phyloP scores from a whole-genome alignment of 495 filamentous ascomycete genomes.

The Viridothelium virens region DNA sequence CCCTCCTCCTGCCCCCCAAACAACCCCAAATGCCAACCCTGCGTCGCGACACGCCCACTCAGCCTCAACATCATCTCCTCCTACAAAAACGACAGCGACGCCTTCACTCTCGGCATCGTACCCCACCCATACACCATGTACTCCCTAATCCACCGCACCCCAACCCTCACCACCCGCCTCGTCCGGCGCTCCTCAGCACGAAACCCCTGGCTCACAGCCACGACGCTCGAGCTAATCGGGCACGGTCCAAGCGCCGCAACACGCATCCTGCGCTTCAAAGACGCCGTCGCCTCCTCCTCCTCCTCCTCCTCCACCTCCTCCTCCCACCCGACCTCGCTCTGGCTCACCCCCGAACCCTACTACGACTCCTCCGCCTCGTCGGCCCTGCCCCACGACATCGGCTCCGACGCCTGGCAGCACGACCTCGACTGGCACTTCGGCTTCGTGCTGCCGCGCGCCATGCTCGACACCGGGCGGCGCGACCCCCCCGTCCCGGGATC shows the following conservation, averaged over 20 bases:
- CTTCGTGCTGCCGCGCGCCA: conserved; percentile 61
- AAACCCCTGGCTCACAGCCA: conserved; percentile 67
- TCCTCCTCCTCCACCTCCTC: conserved; percentile 50
- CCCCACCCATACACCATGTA: conserved; percentile 84
- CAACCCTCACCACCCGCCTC: conserved; percentile 53
- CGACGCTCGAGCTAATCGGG: conserved; percentile 63
- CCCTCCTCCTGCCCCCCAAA: conserved; percentile 85
- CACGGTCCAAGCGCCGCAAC: conserved; percentile 50
- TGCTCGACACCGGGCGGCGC: conserved; percentile 45
- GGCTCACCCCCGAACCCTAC: conserved; percentile 66
- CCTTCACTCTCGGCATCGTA: conserved; percentile 77
- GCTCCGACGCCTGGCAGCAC: conserved; percentile 38
- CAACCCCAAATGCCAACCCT: conserved; percentile 60
- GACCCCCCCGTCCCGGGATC: conserved; percentile 44
- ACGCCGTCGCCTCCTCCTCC: conserved; percentile 61
- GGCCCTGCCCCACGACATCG: conserved; percentile 34
- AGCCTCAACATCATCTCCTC: conserved; percentile 28
- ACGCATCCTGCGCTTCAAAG: conserved; percentile 70
- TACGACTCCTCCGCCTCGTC: neutral
- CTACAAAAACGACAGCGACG: conserved; percentile 35
- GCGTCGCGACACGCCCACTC: conserved; percentile 50
- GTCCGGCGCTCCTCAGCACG: conserved; percentile 69
- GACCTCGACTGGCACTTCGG: conserved; percentile 87
- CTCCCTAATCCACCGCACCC: conserved; percentile 47
- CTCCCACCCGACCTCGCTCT: conserved; percentile 55